phyloP scores from a whole-genome alignment of 306 rosid species.

The Quercus engelmannii region DNA sequence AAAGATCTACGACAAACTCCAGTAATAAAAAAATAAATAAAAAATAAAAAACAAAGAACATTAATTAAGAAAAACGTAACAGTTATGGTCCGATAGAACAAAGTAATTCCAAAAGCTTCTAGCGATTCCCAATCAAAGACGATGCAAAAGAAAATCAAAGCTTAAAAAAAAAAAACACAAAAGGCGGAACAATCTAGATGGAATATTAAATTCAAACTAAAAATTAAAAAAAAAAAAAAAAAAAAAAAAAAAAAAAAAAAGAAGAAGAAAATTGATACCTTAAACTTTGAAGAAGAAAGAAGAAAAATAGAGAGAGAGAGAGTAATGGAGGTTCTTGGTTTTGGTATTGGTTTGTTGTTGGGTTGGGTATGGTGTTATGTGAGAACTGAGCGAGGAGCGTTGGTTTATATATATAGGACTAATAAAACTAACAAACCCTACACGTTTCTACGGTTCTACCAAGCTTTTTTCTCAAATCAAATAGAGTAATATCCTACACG shows the following conservation, averaged over 20 bases:
- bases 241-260: no score
- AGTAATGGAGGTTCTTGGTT: not conserved
- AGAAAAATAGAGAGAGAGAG: no score
- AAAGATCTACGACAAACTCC: slow-evolving; percentile 16
- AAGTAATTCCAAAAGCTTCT: not conserved
- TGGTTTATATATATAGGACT: slow-evolving; percentile 8
- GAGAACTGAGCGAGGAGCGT: not conserved
- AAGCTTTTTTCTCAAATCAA: no score
- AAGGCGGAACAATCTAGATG: not conserved
- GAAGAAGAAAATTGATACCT: slow-evolving; percentile 1
- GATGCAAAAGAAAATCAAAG: not conserved
- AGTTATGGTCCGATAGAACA: slow-evolving; percentile 1
- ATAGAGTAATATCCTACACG: no score
- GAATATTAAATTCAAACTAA: no score
- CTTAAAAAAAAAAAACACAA: not conserved
- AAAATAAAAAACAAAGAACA: not conserved
- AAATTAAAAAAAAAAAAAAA: no score
- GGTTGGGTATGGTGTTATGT: not conserved
- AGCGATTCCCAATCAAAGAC: not conserved
- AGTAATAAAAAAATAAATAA: no score
- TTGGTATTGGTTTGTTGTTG: not conserved
- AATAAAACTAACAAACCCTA: not conserved
- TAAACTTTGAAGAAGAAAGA: not conserved
- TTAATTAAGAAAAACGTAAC: not conserved
- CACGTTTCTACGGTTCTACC: not conserved